Base-by-base conservation (phyloP, 2,329 filamentous ascomycete species). In the Claviceps pazoutovae region DNA sequence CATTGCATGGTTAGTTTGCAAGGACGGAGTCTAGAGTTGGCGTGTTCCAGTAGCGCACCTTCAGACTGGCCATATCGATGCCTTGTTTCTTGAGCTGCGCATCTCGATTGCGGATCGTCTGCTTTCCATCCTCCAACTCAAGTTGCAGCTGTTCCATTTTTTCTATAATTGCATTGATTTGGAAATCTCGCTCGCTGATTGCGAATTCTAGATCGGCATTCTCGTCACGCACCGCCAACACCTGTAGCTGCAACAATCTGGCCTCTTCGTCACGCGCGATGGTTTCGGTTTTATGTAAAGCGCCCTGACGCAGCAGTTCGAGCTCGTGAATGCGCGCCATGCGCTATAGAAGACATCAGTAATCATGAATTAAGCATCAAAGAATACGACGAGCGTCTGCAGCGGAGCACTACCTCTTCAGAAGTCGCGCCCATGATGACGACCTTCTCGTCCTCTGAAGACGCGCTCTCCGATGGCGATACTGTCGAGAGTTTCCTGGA, bases 181-280 rank as follows among this genome's bases (percentile, higher is more conserved):
- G 75, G 49, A 79, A 73, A 49, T 84, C 78, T 57, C 78, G 77
- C 41, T 79, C 69, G 4, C 72, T 67, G 17, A 90, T 65, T 56
- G 83, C 75, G 45, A 82, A 76, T 56, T 80, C 78, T 30, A 95
- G 67, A 9, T 78, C 74, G 47, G 82, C 78, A 56, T 84, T 87
- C 56, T 94, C 84, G 57, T 90, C 81, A 55, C 83, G 75, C n/a
- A 86, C 71, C n/a, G 89, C 68, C 51, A 90, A 69, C 51, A 83
- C 74, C 56, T 83, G 79, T 55, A 91, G 74, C 57, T 80, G 80
- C 50, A 88, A 68, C 56, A 82, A 77, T 47, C 90, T 82, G 41
- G 79, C 73, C 54, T 83, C 80, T 65, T 97, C 90, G 57, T 88
- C 81, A 60, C 86, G 86, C 57, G 80, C 71, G 51, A 94, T 74